A percentile compares a stretch with the other conserved stretches of the same genome.
phyloP scores from a whole-genome alignment of 306 rosid genomes.

The Albizia julibrissin region DNA sequence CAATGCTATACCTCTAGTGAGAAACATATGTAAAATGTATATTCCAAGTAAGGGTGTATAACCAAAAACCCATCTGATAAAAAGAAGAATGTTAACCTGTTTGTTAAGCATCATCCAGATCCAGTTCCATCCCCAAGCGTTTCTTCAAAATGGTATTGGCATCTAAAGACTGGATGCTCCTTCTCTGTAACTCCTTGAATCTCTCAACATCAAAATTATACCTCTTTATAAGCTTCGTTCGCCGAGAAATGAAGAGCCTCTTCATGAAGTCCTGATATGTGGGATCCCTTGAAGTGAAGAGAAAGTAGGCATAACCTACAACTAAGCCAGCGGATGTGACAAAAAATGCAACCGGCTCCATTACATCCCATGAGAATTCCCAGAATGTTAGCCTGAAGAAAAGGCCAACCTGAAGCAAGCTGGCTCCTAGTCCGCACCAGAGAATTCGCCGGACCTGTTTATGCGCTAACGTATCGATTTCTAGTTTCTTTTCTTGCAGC shows the following conservation, averaged over 20 bases:
- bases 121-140: constrained; percentile 58
- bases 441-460: constrained; percentile 75
- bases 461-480: constrained; percentile 71
- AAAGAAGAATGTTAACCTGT: constrained; percentile 39
- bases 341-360: constrained; percentile 93
- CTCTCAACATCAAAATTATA: constrained; percentile 59
- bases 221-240: constrained; percentile 75
- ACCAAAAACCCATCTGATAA: neutral
- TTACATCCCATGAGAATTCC: constrained; percentile 99
- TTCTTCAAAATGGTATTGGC: constrained; percentile 62
- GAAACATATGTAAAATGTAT: neutral
- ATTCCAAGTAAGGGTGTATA: neutral
- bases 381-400: constrained; percentile 97
- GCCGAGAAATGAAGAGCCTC: constrained; percentile 82
- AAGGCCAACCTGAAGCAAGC: constrained; percentile 55
- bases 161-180: constrained; percentile 47
- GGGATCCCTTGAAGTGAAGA: constrained; percentile 93
- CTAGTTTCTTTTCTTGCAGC: constrained; percentile 65
- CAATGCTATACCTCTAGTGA: neutral
- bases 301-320: constrained; percentile 87
- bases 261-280: constrained; percentile 85
- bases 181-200: constrained; percentile 63
- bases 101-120: constrained; percentile 62
- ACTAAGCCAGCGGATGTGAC: constrained; percentile 70
- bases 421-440: constrained; percentile 65